Conservation (phyloP, 1,139 yeast species). For the Taphrina deformans region DNA sequence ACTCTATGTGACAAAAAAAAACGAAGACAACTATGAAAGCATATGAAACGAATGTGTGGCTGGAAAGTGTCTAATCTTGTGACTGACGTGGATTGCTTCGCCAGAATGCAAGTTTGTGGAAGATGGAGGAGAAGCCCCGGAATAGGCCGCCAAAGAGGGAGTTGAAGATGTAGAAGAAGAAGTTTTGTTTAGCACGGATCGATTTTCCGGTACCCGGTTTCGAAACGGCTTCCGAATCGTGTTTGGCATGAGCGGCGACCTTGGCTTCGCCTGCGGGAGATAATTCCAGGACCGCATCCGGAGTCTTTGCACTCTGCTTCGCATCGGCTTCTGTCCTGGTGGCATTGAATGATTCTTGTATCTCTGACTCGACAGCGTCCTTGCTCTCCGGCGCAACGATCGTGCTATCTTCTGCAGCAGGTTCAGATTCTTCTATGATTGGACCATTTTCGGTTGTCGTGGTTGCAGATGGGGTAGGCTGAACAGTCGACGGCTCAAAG, state of each 20-base stretch:
- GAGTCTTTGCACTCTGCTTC: not conserved
- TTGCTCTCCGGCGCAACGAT: not conserved
- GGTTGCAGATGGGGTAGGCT: not conserved
- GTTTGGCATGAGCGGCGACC: not conserved
- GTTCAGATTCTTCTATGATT: slow-evolving; percentile 14
- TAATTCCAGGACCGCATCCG: slow-evolving; percentile 22
- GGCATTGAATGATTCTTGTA: slow-evolving; percentile 4
- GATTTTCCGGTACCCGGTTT: slow-evolving; percentile 16
- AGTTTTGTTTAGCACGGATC: slow-evolving; percentile 20
- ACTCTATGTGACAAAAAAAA: not conserved
- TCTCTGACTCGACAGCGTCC: slow-evolving; percentile 11
- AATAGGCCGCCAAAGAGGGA: slow-evolving; percentile 30
- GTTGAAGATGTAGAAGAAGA: slow-evolving; percentile 23
- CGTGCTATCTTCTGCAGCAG: slow-evolving; percentile 29
- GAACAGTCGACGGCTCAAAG: not conserved
- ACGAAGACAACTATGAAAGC: not conserved
- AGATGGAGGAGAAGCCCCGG: slow-evolving; percentile 12
- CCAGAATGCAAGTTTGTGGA: slow-evolving; percentile 30
- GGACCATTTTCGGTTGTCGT: not conserved
- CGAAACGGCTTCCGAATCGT: not conserved
- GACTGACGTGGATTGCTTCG: slow-evolving; percentile 4
- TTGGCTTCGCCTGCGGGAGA: slow-evolving; percentile 20
- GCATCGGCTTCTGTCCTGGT: slow-evolving; percentile 5
- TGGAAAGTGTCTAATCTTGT: not conserved
- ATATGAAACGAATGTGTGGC: not conserved